These are phyloP conservation scores for Thelephora aurantiotincta DNA, from an alignment of 768 basidiomycete genomes.

Conservation along the genomic window DNA sequence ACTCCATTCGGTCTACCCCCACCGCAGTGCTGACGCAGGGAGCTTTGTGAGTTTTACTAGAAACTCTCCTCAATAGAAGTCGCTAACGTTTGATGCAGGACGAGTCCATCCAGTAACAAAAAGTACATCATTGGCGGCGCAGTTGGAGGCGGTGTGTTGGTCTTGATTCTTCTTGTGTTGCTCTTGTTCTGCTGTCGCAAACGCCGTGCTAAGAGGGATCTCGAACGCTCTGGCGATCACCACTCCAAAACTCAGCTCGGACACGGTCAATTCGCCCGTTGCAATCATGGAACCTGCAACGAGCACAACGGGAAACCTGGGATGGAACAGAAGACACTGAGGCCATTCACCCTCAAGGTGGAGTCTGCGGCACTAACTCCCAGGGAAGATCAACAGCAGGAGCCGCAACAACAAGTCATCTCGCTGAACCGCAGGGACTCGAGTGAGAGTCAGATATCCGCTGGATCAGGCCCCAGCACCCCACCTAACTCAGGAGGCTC, in stretches of 20 bases:
- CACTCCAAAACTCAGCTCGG: no score
- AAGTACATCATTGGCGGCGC: conserved; percentile 23
- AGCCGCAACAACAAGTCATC: no score
- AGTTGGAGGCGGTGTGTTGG: not conserved
- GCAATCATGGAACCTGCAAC: no score
- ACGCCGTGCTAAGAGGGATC: not conserved
- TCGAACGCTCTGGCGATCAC: no score
- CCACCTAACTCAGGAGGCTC: not conserved
- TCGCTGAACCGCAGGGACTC: not conserved
- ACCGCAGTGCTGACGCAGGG: no score
- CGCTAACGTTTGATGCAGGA: not conserved
- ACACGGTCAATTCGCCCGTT: no score
- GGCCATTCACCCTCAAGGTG: no score
- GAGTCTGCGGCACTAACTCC: no score
- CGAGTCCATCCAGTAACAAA: conserved; percentile 13
- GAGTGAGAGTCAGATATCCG: not conserved
- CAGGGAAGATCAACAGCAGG: no score
- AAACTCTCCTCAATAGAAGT: no score
- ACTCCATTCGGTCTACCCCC: no score
- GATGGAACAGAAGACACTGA: not conserved
- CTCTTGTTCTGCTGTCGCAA: not conserved
- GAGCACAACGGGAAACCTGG: not conserved
- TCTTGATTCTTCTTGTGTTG: not conserved
- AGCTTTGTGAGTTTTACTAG: no score
- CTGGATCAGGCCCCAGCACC: not conserved